phyloP scores from a whole-genome alignment of 169 alveolate genomes.

The Plasmodium sp. region DNA sequence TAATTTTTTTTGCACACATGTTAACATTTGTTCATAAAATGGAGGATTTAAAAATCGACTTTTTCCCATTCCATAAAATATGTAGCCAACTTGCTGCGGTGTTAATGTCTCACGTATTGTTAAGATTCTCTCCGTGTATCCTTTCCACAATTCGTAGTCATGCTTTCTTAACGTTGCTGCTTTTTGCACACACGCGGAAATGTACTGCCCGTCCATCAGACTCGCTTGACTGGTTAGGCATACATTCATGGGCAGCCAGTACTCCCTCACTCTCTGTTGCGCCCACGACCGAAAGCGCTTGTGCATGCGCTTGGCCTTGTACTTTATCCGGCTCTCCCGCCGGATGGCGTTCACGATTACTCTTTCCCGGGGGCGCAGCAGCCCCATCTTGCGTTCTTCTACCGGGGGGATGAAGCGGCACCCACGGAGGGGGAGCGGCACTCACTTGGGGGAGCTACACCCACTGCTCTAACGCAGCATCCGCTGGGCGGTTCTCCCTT shows the following conservation, averaged over 20 bases:
- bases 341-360: constrained; percentile 81
- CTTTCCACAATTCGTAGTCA: constrained; percentile 84
- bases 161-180: constrained; percentile 90
- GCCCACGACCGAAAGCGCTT: constrained; percentile 91
- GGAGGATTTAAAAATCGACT: constrained; percentile 77
- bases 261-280: constrained; percentile 88
- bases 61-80: constrained; percentile 89
- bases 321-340: constrained; percentile 83
- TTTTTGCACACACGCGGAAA: constrained; percentile 87
- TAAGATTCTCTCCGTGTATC: constrained; percentile 68
- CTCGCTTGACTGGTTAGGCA: constrained; percentile 83
- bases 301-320: constrained; percentile 86
- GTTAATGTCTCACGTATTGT: constrained; percentile 81
- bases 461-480: not conserved
- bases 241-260: constrained; percentile 89
- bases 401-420: not conserved
- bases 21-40: constrained; percentile 79
- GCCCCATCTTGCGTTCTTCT: constrained; percentile 75
- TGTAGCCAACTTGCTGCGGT: constrained; percentile 88
- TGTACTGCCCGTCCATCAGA: constrained; percentile 84
- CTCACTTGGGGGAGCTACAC: too few relatives aligned
- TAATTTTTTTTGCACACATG: constrained; percentile 75
- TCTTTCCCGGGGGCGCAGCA: constrained; percentile 86
- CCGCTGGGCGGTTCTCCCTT: not conserved
- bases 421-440: not conserved